Evolutionary conservation across 306 rosid species (phyloP).

Genomic region (Cucumis hystrix): DNA sequence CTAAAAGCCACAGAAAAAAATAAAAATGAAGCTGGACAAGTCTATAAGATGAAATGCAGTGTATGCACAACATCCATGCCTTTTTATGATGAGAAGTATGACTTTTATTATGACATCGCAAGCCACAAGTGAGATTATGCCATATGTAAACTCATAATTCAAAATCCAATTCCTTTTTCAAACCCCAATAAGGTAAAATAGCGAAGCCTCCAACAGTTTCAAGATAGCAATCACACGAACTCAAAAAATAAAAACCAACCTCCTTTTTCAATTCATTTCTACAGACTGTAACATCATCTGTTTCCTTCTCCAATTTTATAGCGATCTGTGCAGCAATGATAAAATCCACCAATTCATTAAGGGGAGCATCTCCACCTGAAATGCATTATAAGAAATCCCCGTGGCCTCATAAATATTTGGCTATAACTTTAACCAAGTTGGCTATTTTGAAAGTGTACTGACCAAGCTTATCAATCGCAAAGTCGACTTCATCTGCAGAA

Average conservation of each 20-base stretch:
- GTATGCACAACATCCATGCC: background rate
- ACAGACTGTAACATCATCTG: slow-evolving; percentile 24
- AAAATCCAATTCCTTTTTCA: background rate
- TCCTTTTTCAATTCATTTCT: slow-evolving; percentile 34
- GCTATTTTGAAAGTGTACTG: slow-evolving; percentile 13
- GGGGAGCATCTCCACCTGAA: slow-evolving; percentile 58
- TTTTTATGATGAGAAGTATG: background rate
- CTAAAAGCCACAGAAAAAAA: background rate
- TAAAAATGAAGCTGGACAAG: background rate
- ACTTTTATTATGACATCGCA: background rate
- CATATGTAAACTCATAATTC: background rate
- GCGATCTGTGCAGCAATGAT: slow-evolving; percentile 78
- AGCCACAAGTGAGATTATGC: background rate
- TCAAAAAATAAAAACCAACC: slow-evolving; percentile 20
- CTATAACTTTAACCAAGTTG: background rate
- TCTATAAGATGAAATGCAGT: background rate
- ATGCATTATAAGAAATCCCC: background rate
- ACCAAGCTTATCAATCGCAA: slow-evolving; percentile 72
- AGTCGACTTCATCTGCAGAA: slow-evolving; percentile 52
- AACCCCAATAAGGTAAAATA: background rate
- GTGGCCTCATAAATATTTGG: background rate
- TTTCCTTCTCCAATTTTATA: slow-evolving; percentile 37
- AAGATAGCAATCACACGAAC: background rate
- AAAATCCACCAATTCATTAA: slow-evolving; percentile 69
- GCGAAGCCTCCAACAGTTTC: background rate